Conservation (phyloP, 1,284 basidiomycete genomes). For the Takashimella koratensis region DNA sequence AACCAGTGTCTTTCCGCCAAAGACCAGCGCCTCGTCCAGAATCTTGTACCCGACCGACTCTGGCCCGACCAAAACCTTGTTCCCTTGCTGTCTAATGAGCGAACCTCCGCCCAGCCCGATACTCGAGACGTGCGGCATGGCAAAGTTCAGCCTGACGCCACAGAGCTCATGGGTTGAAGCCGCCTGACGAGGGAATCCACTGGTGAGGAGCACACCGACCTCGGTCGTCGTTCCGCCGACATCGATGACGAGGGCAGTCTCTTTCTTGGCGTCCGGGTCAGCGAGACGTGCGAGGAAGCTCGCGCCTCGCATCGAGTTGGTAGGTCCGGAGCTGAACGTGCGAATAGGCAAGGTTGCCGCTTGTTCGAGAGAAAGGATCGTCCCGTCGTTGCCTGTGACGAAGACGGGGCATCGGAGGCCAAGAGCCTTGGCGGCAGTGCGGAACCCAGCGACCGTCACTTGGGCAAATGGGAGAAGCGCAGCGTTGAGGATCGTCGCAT, state of each 20-base stretch:
- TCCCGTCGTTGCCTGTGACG: slow-evolving; percentile 60
- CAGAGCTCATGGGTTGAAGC: slow-evolving; percentile 26
- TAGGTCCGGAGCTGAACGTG: slow-evolving; percentile 60
- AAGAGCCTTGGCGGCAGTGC: slow-evolving; percentile 53
- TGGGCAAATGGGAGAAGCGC: slow-evolving; percentile 57
- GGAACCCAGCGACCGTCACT: slow-evolving; percentile 56
- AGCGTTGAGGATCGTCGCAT: slow-evolving; percentile 60
- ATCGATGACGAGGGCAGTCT: slow-evolving; percentile 57
- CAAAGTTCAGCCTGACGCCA: slow-evolving; percentile 36
- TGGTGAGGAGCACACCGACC: slow-evolving; percentile 16
- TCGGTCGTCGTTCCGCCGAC: slow-evolving; percentile 57
- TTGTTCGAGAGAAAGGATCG: slow-evolving; percentile 54
- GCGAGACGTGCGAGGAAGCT: slow-evolving; percentile 54
- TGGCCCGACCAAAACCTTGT: slow-evolving; percentile 54
- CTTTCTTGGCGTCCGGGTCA: slow-evolving; percentile 34
- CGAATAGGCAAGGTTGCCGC: slow-evolving; percentile 60
- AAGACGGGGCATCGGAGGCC: slow-evolving; percentile 56
- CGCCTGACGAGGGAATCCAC: slow-evolving; percentile 40
- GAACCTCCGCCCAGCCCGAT: slow-evolving; percentile 42
- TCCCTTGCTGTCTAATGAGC: slow-evolving; percentile 21
- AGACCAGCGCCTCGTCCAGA: slow-evolving; percentile 53
- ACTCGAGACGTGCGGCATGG: slow-evolving; percentile 34
- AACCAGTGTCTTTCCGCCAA: slow-evolving; percentile 56
- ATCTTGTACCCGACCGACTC: slow-evolving; percentile 59
- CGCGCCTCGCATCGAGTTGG: slow-evolving; percentile 62